These are phyloP conservation scores for Vitis hybrid DNA, from an alignment of 177 flowering plant species.

Conservation along the genomic window DNA sequence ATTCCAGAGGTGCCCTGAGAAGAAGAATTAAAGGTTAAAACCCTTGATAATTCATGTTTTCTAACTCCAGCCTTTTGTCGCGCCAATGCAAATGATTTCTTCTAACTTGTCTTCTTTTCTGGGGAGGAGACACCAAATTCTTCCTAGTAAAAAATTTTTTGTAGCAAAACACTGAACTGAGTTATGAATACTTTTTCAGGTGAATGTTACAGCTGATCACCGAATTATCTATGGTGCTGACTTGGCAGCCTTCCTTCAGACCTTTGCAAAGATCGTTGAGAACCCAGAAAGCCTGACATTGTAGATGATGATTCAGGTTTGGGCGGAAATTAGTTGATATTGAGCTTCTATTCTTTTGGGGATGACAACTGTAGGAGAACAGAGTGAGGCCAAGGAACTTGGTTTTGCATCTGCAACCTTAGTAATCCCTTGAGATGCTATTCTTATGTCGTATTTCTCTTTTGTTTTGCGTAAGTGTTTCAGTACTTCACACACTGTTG, in stretches of 20 bases:
- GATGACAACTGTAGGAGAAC: background rate
- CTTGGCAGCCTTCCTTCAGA: conserved; percentile 87
- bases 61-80: too few species aligned
- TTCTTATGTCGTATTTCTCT: conserved; percentile 8
- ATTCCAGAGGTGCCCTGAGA: too few species aligned
- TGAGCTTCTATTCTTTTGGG: conserved; percentile 3
- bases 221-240: conserved; percentile 89
- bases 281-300: conserved; percentile 81
- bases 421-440: background rate
- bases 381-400: background rate
- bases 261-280: conserved; percentile 80
- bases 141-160: background rate
- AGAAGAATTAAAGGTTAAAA: too few species aligned
- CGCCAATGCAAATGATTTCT: too few species aligned
- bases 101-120: too few species aligned
- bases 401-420: background rate
- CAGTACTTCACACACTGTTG: background rate
- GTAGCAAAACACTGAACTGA: conserved; percentile 1
- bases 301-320: conserved; percentile 27
- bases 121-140: background rate
- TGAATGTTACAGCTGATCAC: conserved; percentile 95
- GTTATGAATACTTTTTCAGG: conserved; percentile 41
- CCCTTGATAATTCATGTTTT: too few species aligned
- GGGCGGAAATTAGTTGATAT: conserved; percentile 1
- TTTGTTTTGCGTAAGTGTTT: background rate